A percentile compares a stretch with the other conserved stretches of the same genome.
phyloP scores from a whole-genome alignment of 2,329 filamentous ascomycete species.

The Fusarium illudens region DNA sequence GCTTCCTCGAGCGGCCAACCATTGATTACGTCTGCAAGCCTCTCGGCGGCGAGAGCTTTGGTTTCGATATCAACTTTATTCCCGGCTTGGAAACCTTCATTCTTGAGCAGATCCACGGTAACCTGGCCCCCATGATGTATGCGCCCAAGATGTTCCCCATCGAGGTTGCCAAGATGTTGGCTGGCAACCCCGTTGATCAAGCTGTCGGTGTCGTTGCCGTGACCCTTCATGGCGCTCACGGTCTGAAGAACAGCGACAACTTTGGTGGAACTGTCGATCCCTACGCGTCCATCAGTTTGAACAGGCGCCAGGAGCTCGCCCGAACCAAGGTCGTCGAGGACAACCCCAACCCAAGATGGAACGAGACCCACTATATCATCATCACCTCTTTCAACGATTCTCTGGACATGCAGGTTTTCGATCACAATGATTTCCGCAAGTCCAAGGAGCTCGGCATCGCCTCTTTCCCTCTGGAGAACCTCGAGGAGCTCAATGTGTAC shows the following conservation, averaged over 20 bases:
- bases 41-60: slow-evolving; percentile 91
- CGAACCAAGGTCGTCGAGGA: slow-evolving; percentile 89
- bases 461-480: slow-evolving; percentile 82
- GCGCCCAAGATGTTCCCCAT: slow-evolving; percentile 97
- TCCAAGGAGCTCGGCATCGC: slow-evolving; percentile 93
- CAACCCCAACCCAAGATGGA: slow-evolving; percentile 89
- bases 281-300: slow-evolving; percentile 85
- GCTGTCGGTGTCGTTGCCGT: slow-evolving; percentile 93
- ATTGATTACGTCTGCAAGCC: slow-evolving; percentile 99
- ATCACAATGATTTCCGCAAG: slow-evolving; percentile 96
- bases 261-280: slow-evolving; percentile 93
- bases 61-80: slow-evolving; percentile 99
- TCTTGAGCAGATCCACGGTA: slow-evolving; percentile 93
- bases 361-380: slow-evolving; percentile 95
- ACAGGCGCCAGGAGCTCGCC: slow-evolving; percentile 81
- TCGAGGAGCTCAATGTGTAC: slow-evolving; percentile 79
- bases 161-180: slow-evolving; percentile 97
- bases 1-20: slow-evolving; percentile 85
- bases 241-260: slow-evolving; percentile 94
- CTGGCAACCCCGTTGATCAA: slow-evolving; percentile 91
- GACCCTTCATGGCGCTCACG: slow-evolving; percentile 88
- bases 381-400: slow-evolving; percentile 90
- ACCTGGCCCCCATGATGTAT: slow-evolving; percentile 97
- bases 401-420: slow-evolving; percentile 84
- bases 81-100: slow-evolving; percentile 94